Evolutionary conservation across 1,139 yeast genomes (phyloP), one percentile per base, ranked within the genome.

Genomic region (Geotrichum phurueaensis): DNA sequence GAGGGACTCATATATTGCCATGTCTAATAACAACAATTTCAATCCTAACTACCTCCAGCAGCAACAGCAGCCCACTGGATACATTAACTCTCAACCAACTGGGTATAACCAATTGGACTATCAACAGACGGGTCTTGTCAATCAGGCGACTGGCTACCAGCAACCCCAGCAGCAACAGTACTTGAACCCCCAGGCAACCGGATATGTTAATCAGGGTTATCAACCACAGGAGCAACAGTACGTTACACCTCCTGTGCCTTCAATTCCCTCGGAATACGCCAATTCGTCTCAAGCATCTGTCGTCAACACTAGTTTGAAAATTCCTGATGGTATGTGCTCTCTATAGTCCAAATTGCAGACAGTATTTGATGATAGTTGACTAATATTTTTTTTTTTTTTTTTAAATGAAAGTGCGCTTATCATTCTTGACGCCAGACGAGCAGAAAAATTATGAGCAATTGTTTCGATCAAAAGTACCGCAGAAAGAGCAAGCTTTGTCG

Each of bases 381-480:
- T 39, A 39, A 39, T n/a, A 13, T 36, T 10, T 36, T 36, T 12
- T 36, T 36, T 12, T 39, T 39, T 15, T 39, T 39, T 3, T 36
- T 52, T 13, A 25, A 39, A 5, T 18, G n/a, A 29, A 6, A 62
- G 85, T 86, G 63, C 80, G 97, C 65, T 79, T 94, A 62, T 86
- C 96, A 13, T 94, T 94, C 70, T 83, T 94, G 65, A 84, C 96
- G 2, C 85, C 89, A 20, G 84, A 84, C 50, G 98, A 91, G 72
- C 98, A 94, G 76, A 80, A 80, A 63, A 87, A 89, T 73, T 94
- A 89, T 70, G 96, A 89, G 71, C 85, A 84, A 67, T 78, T 94
- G 66, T 94, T 92, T 71, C 78, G 91, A 64, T 81, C 89, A 6
- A 86, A 90, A 3, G 89, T 90, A 47, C 83, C 89, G 18, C 78